Base-by-base conservation (phyloP, 768 basidiomycete genomes). In the Amanita phalloides region DNA sequence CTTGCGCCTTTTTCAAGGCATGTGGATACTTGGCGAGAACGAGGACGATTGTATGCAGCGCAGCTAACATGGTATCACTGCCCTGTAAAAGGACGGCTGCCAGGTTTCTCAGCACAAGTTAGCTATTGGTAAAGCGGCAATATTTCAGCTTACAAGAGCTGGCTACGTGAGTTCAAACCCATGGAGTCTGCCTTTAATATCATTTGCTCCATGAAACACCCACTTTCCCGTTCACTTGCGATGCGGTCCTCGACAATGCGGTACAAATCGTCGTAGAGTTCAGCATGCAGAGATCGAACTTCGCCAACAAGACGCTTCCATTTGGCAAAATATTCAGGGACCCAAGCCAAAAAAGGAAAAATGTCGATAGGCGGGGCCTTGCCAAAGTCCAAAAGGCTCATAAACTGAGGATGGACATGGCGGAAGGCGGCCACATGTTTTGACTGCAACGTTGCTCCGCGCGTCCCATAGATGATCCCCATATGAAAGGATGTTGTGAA, bases 351-450 rank as follows among this genome's bases (percentile, higher is more conserved):
- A 28, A 67, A 49, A 2, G 69, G 67, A 25, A 70, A 51, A n/a
- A 64, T 35, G 45, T 70, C 69, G 8, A 70, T 50, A 4, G 69
- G 68, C 2, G 69, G 67, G 36, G 64, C 58, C 20, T 64, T 63
- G 11, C 68, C 66, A 14, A 65, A 61, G 20, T 64, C 65, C 25
- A 66, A 47, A 8, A 60, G 56, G 6, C 58, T 51, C 10, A 58
- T 54, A 54, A 62, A 66, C 30, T 58, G 47, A n/a, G 61, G 60
- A 45, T 62, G 56, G 25, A 55, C 62, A 23, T 64, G 44, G 45
- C 60, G 62, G 49, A 66, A 68, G 13, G 58, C 61, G 8, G 54
- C 49, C 3, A 61, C 57, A 14, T 62, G 60, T 6, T 57, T 55
- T 3, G 62, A 61, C 10, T 57, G 47, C 51, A 59, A 56, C 10